Base-by-base conservation (phyloP, 2,329 filamentous ascomycete genomes). In the Setomelanomma holmii region DNA sequence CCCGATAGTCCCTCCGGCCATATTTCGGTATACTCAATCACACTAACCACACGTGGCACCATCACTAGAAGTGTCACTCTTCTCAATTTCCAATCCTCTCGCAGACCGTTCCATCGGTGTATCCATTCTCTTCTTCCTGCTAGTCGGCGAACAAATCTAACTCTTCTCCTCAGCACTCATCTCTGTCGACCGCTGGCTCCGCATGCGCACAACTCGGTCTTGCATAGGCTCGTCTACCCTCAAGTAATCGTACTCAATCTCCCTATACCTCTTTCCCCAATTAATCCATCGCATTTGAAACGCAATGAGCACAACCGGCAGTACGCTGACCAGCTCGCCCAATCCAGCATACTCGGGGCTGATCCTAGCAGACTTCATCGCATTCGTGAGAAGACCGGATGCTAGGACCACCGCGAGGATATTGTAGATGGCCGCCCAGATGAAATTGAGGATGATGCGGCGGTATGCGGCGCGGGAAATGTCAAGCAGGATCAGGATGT, bases 351-450 rank as follows among this genome's bases (percentile, higher is more conserved):
- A 90, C 56, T 81, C 75, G 0, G 87, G 86, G 14, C 84, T 81
- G 62, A 87, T 85, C 41, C 84, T 76, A 23, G 80, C 75, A 7
- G 53, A 42, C 1, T 42, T 11, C 3, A 56, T 49, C 10, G 42
- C 24, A 53, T 78, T 76, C 2, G 87, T 84, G 21, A 72, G 64
- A 7, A 64, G 61, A 0, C 89, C 89, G 0, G 83, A 80, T 1
- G 84, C 88, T 0, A 91, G 78, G 36, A 90, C 72, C 4, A 93
- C 77, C 0, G 89, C 89, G 48, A 88, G 80, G 1, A 85, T 44
- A 60, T 93, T 93, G 74, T 92, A 93, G 0, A 89, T 72, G 30
- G 83, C 83, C 27, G 84, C 83, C 89, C 89, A 92, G 0, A 63
- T 76, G 66, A 92, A 90, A 66, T 91, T 91, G 75, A 90, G 84